These are phyloP conservation scores for Ophiostoma novo-ulmi DNA, from an alignment of 2,329 filamentous ascomycete species.

Conservation along the genomic window DNA sequence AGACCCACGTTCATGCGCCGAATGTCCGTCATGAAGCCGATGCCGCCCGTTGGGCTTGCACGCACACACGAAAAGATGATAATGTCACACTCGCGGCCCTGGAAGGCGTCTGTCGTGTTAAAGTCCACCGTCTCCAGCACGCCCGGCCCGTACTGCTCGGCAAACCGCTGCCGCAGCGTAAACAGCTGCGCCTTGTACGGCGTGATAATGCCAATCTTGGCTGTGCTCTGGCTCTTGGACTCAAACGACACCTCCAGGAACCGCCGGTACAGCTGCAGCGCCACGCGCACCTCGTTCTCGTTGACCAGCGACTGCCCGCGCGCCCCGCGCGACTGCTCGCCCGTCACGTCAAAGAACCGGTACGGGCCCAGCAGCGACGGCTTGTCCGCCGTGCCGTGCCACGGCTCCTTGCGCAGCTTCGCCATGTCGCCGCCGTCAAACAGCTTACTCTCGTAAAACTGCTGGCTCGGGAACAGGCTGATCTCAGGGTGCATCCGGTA, in stretches of 20 bases:
- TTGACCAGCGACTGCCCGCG: constrained; percentile 90
- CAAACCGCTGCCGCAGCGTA: constrained; percentile 72
- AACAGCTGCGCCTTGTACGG: constrained; percentile 92
- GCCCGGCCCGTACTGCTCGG: constrained; percentile 62
- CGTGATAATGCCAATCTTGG: constrained; percentile 94
- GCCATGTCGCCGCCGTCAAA: constrained; percentile 83
- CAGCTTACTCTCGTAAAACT: constrained; percentile 87
- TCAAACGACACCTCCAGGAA: constrained; percentile 44
- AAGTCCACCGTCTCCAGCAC: constrained; percentile 85
- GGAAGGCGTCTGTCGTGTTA: constrained; percentile 98
- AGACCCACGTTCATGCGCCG: constrained; percentile 98
- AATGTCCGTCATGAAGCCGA: constrained; percentile 97
- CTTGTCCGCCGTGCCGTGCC: constrained; percentile 64
- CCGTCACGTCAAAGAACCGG: constrained; percentile 93
- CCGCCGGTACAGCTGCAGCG: constrained; percentile 76
- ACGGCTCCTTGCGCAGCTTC: constrained; percentile 67
- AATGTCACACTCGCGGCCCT: constrained; percentile 92
- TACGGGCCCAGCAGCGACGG: constrained; percentile 74
- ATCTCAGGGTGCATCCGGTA: constrained; percentile 99
- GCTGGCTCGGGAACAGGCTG: constrained; percentile 78
- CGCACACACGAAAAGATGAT: constrained; percentile 99
- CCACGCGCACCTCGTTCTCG: constrained; percentile 76
- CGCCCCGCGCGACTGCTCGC: constrained; percentile 73
- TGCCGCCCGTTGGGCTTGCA: constrained; percentile 84
- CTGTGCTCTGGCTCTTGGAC: constrained; percentile 29